These are phyloP conservation scores for Pholiota molesta DNA, from an alignment of 768 basidiomycete genomes.

Conservation along the genomic window DNA sequence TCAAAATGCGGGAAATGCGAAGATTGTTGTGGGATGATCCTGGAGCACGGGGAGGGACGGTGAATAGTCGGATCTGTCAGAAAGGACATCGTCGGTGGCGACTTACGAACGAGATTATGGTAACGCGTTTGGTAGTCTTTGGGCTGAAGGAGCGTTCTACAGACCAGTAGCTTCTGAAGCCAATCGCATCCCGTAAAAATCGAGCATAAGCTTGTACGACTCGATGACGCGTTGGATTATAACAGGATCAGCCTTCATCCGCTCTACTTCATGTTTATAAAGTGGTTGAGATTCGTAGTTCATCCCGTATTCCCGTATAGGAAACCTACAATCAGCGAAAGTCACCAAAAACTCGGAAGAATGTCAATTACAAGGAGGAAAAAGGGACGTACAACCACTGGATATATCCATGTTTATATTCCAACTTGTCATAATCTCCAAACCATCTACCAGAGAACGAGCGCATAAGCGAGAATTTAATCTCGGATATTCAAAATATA, in stretches of 20 bases:
- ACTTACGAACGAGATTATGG: conserved; percentile 68
- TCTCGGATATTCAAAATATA: background rate
- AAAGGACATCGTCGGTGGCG: background rate
- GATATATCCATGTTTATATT: conserved; percentile 72
- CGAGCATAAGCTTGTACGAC: conserved; percentile 76
- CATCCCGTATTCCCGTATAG: conserved; percentile 75
- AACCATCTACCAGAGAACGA: conserved; percentile 51
- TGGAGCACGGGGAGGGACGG: conserved; percentile 27
- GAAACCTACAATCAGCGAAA: conserved; percentile 50
- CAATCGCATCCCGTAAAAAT: conserved; percentile 80
- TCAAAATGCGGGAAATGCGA: conserved; percentile 76
- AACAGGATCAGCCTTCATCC: conserved; percentile 53
- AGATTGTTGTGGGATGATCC: conserved; percentile 76
- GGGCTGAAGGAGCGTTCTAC: conserved; percentile 54
- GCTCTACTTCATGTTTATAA: conserved; percentile 61
- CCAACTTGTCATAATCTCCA: conserved; percentile 63
- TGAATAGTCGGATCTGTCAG: conserved; percentile 20
- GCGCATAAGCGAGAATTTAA: background rate
- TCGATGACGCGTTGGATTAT: conserved; percentile 53
- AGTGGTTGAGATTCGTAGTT: conserved; percentile 70
- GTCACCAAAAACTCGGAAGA: conserved; percentile 1
- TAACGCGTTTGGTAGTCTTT: conserved; percentile 58
- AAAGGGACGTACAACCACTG: conserved; percentile 69
- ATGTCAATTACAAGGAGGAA: conserved; percentile 1
- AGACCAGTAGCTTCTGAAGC: conserved; percentile 60